Conservation (phyloP, 768 basidiomycete species). For the Termitomyces sp. region DNA sequence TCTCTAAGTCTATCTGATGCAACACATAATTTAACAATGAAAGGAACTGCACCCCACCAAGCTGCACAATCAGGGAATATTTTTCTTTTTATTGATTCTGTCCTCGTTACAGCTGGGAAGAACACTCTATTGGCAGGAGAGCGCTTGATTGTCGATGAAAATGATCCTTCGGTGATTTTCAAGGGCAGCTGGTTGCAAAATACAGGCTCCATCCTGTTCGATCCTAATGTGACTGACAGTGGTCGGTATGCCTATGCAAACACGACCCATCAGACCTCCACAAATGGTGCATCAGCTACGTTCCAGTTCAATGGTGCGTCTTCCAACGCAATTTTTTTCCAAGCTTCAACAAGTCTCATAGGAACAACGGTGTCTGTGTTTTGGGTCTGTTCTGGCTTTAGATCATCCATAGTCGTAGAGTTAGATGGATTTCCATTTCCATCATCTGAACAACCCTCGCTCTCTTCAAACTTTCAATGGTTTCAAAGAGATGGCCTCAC, state of each 20-base stretch:
- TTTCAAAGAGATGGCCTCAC: not conserved
- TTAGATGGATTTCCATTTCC: not conserved
- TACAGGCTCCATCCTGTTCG: not conserved
- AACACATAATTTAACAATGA: not conserved
- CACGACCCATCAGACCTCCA: not conserved
- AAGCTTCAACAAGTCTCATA: not conserved
- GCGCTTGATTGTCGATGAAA: not conserved
- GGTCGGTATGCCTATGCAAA: not conserved
- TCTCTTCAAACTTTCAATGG: not conserved
- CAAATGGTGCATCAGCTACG: not conserved
- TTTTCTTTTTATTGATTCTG: not conserved
- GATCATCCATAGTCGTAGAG: rapidly evolving
- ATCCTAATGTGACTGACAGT: not conserved
- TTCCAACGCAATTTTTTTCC: not conserved
- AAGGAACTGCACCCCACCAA: too few species aligned
- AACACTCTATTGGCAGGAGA: not conserved
- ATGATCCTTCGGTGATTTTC: not conserved
- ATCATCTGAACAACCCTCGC: too few species aligned
- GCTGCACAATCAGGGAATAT: too few species aligned
- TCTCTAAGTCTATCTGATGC: not conserved
- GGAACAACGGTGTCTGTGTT: not conserved
- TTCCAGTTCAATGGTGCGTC: not conserved
- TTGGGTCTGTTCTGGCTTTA: not conserved
- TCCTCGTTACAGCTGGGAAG: not conserved
- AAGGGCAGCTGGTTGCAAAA: not conserved